Percentiles rank a stretch among this genome's conserved stretches.
Evolutionary conservation across 1,284 basidiomycete genomes (phyloP).

Genomic region (Cutaneotrichosporon cutaneum): DNA sequence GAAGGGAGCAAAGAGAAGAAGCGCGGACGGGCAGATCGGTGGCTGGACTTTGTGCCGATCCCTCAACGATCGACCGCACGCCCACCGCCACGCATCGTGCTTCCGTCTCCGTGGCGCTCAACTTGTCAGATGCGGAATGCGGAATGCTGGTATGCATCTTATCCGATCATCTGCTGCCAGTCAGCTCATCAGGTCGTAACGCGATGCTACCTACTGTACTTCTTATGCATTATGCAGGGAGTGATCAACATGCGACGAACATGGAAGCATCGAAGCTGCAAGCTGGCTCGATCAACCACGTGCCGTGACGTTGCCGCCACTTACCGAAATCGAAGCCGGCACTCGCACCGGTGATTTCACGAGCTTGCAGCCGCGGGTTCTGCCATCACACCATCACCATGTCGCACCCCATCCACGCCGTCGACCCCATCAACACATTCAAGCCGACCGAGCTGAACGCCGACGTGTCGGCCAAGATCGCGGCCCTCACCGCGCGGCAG

Average conservation of each 20-base stretch:
- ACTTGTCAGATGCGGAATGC: too few species aligned
- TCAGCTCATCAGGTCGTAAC: not conserved
- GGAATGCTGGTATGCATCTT: not conserved
- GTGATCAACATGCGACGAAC: not conserved
- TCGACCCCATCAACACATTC: not conserved
- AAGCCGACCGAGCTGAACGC: not conserved
- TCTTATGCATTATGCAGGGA: too few species aligned
- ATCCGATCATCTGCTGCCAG: not conserved
- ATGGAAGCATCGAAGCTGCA: too few species aligned
- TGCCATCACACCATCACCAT: not conserved
- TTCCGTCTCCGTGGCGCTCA: too few species aligned
- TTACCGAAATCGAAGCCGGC: not conserved
- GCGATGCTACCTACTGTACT: not conserved
- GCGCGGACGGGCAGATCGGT: too few species aligned
- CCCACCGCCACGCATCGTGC: too few species aligned
- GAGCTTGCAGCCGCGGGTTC: not conserved
- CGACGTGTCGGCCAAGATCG: conserved; percentile 12
- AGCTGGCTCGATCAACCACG: too few species aligned
- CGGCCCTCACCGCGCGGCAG: conserved; percentile 23
- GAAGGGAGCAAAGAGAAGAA: too few species aligned
- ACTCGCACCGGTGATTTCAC: not conserved
- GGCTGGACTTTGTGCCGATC: too few species aligned
- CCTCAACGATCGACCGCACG: too few species aligned
- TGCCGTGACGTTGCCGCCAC: not conserved
- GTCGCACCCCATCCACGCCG: conserved; percentile 3